Evolutionary conservation across 495 filamentous ascomycete genomes (phyloP), one percentile per base, ranked within the genome.

Genomic region (Lophium mytilinum): DNA sequence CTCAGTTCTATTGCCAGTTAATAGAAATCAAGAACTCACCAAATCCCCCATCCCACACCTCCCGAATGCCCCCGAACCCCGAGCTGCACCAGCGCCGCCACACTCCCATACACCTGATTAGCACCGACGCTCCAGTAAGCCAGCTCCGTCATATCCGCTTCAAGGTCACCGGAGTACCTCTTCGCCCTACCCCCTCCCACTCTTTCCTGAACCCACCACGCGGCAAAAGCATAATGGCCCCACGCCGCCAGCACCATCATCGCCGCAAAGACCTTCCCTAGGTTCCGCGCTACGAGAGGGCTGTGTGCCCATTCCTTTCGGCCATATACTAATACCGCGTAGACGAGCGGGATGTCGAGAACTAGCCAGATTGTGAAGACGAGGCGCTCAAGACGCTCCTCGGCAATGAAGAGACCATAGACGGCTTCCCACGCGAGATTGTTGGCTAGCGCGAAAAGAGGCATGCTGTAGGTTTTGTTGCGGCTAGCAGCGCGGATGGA

Each of bases 351-450:
- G 17, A 71, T n/a, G 61, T 78, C 75, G 9, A 76, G 52, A 4
- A 75, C 3, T 19, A 76, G 66, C 74, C 74, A 77, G 45, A 71
- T 49, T 17, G 50, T 41, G 62, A 76, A 76, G 10, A 72, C 73
- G 42, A 65, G 9, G n/a, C 58, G 55, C 58, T 78, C 75, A 14
- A 73, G 60, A 0, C 49, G 33, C 35, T 63, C 48, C 53, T 76
- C 71, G 61, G 66, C 62, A 33, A 78, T 68, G 62, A 65, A 74
- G 48, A 75, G 57, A 11, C 60, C 61, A 58, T 70, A 71, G 39
- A 77, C 61, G 7, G 72, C 53, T 64, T 77, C 75, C 75, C 76
- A 77, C 14, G 66, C 68, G 14, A 78, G 60, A 55, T 77, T 76
- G 58, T 69, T 60, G 52, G 71, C 67, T 15, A 76, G 69, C 0